phyloP scores from a whole-genome alignment of 2,329 filamentous ascomycete species.

The Fonsecaea monophora region DNA sequence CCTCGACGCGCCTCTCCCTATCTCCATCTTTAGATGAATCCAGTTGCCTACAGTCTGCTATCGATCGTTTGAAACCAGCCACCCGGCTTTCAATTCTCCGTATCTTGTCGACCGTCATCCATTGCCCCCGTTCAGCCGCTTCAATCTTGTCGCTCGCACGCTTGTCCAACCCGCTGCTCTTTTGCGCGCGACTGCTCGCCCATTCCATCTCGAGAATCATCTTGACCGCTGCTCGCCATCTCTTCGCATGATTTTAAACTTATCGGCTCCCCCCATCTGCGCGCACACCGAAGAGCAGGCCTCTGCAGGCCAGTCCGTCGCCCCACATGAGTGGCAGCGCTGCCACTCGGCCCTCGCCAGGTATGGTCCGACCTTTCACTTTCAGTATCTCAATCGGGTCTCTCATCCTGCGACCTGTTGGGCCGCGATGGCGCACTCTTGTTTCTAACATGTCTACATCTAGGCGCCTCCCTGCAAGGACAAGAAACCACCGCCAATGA shows the following conservation, averaged over 20 bases:
- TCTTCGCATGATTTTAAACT: conserved; percentile 27
- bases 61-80: conserved; percentile 23
- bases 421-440: conserved; percentile 25
- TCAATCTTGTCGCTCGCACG: conserved; percentile 19
- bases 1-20: conserved; percentile 23
- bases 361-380: conserved; percentile 32
- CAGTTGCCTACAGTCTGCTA: conserved; percentile 5
- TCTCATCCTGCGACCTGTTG: conserved; percentile 13
- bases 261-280: conserved; percentile 20
- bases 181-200: conserved; percentile 23
- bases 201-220: conserved; percentile 12
- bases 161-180: conserved; percentile 13
- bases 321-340: conserved; percentile 43
- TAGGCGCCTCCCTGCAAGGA: conserved; percentile 32
- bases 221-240: conserved; percentile 11
- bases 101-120: conserved; percentile 23
- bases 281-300: conserved; percentile 32
- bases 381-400: conserved; percentile 20
- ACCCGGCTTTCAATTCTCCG: conserved; percentile 12
- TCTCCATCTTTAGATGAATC: conserved; percentile 10
- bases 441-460: conserved; percentile 29
- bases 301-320: conserved; percentile 36
- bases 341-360: conserved; percentile 39
- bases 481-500: conserved; percentile 23
- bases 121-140: conserved; percentile 26